Base-by-base conservation (phyloP, 805 yeast species). In the Lipomyces kockii region DNA sequence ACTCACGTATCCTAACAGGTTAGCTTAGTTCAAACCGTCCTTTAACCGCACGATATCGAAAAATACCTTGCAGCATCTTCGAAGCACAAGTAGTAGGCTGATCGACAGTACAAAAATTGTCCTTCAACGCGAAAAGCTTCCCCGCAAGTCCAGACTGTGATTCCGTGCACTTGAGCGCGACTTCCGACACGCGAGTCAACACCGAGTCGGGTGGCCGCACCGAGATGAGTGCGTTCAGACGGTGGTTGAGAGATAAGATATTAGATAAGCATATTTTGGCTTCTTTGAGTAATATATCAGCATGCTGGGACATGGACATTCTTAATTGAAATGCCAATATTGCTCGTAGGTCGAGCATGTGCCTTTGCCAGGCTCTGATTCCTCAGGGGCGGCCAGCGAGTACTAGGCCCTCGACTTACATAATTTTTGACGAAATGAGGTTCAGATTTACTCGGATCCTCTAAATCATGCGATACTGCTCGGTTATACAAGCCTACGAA, bases 51-150 rank as follows among this genome's bases (percentile, higher is more conserved):
- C 57, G 29, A 35, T 34, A 22, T 32, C 32, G 32, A 58, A 20
- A 4, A 61, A 1, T 29, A 73, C 74, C 74, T 14, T 75, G 66
- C 8, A 95, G 82, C 49, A 89, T 85, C 52, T 79, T 76, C 0
- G 98, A 93, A 0, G 89, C 89, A 73, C 97, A 90, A 0, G 97
- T 90, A 0, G 98, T 91, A 1, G 89, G 85, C 54, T 84, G 83
- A 12, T 83, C 83, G 7, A 75, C 78, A 0, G 97, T 88, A 54
- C 86, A 85, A 60, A 93, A 88, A 76, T 92, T 92, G 78, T 94
- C 98, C 74, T 95, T 96, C 29, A 89, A 79, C 0, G 89, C 89
- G 11, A 81, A 78, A 0, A 79, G 74, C 1, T 76, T 73, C 7
- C 80, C 80, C 1, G 73, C 61, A 34, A 83, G 64, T 22, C 34